These are phyloP conservation scores for Alternaria sp. DNA, from an alignment of 2,329 filamentous ascomycete species.

Conservation along the genomic window DNA sequence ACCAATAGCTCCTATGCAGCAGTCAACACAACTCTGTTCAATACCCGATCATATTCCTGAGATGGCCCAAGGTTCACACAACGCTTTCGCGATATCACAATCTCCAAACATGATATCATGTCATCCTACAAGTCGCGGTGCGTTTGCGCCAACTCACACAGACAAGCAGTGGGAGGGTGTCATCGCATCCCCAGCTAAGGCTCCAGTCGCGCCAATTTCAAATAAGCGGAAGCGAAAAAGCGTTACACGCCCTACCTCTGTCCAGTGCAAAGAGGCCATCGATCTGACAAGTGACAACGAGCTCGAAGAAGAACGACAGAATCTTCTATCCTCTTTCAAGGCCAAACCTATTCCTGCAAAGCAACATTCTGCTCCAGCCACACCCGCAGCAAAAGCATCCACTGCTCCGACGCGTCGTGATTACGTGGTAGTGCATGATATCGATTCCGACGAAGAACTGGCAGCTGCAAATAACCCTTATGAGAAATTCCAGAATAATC, in stretches of 20 bases:
- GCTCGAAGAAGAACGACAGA: constrained; percentile 22
- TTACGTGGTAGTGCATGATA: background rate
- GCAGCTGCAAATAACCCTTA: constrained; percentile 4
- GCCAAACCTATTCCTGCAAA: constrained; percentile 4
- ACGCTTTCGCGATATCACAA: background rate
- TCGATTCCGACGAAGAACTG: background rate
- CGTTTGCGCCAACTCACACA: constrained; percentile 2
- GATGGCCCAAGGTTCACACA: background rate
- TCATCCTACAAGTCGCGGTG: background rate
- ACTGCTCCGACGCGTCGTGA: background rate
- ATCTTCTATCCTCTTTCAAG: constrained; percentile 24
- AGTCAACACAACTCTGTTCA: background rate
- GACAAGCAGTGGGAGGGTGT: constrained; percentile 11
- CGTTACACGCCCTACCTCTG: background rate
- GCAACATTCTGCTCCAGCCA: background rate
- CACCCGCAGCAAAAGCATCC: background rate
- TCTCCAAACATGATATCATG: background rate
- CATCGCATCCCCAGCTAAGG: background rate
- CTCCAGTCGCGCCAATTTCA: background rate
- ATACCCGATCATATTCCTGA: background rate
- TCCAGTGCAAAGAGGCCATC: constrained; percentile 15
- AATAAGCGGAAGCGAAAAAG: constrained; percentile 2
- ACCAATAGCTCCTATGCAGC: background rate
- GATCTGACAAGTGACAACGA: constrained; percentile 29
- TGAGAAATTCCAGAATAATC: constrained; percentile 2